phyloP scores from a whole-genome alignment of 352 stramenopile species.

The Phytopythium vexans region DNA sequence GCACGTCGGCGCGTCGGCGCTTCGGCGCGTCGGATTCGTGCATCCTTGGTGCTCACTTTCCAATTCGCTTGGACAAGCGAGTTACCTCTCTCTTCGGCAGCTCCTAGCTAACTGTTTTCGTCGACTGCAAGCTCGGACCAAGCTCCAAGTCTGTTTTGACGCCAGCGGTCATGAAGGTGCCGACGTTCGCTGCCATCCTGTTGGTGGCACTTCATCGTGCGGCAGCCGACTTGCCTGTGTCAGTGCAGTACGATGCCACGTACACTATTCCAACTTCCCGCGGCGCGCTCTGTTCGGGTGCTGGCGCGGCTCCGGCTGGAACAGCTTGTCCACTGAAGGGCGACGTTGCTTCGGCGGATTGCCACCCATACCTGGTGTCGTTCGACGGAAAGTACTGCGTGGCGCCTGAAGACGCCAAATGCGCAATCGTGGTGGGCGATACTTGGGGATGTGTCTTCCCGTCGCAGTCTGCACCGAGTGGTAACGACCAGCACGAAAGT shows the following conservation, averaged over 20 bases:
- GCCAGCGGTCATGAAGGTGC: neutral
- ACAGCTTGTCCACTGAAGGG: conserved; percentile 51
- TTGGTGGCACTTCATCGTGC: neutral
- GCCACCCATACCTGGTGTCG: conserved; percentile 39
- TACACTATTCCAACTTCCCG: conserved; percentile 42
- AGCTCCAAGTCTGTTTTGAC: no score
- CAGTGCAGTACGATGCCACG: conserved; percentile 60
- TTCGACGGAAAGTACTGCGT: conserved; percentile 27
- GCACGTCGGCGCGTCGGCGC: no score
- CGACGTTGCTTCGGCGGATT: conserved; percentile 35
- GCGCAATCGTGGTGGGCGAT: conserved; percentile 6
- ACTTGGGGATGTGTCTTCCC: conserved; percentile 34
- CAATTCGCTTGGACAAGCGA: conserved; percentile 2
- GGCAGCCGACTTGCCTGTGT: conserved; percentile 23
- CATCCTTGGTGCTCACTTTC: conserved; percentile 2
- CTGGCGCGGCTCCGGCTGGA: conserved; percentile 24
- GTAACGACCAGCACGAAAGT: no score
- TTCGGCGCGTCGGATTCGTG: neutral
- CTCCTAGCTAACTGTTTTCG: neutral
- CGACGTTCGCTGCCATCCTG: conserved; percentile 5
- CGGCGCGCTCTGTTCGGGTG: conserved; percentile 44
- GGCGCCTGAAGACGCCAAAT: conserved; percentile 11
- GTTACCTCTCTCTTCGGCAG: neutral
- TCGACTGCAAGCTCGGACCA: neutral
- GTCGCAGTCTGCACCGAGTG: no score